Evolutionary conservation across 1,284 basidiomycete species (phyloP).

Genomic region (Lignosus rhinocerotis): DNA sequence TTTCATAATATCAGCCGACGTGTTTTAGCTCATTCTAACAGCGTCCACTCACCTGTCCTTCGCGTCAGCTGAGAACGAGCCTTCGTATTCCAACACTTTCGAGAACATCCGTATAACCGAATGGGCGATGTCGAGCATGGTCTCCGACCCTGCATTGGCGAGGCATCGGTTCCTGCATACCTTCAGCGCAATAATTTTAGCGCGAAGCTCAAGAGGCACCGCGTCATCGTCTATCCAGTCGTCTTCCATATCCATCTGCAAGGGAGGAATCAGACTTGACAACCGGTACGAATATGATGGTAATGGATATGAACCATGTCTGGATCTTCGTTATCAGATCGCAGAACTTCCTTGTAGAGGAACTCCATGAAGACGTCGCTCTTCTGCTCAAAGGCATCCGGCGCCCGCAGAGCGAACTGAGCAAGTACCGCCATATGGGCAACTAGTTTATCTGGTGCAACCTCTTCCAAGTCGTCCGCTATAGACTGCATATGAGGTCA

Average conservation of each 20-base stretch:
- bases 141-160: conserved; percentile 59
- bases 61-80: conserved; percentile 59
- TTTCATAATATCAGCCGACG: conserved; percentile 3
- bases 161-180: conserved; percentile 79
- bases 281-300: not conserved
- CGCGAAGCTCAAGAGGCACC: conserved; percentile 54
- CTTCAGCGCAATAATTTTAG: conserved; percentile 78
- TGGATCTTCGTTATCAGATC: conserved; percentile 42
- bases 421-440: conserved; percentile 72
- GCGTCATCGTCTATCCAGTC: conserved; percentile 78
- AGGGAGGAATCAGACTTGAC: not conserved
- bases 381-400: conserved; percentile 74
- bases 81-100: conserved; percentile 65
- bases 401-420: conserved; percentile 72
- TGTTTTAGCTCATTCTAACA: not conserved
- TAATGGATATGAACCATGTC: conserved; percentile 1
- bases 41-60: conserved; percentile 61
- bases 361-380: conserved; percentile 74
- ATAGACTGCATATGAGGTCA: conserved; percentile 49
- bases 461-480: conserved; percentile 51
- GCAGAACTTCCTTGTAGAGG: conserved; percentile 74
- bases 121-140: conserved; percentile 64
- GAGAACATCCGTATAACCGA: conserved; percentile 79
- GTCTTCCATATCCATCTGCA: conserved; percentile 55
- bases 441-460: conserved; percentile 56